Evolutionary conservation across 768 basidiomycete species (phyloP).

Genomic region (Tremella fuciformis): DNA sequence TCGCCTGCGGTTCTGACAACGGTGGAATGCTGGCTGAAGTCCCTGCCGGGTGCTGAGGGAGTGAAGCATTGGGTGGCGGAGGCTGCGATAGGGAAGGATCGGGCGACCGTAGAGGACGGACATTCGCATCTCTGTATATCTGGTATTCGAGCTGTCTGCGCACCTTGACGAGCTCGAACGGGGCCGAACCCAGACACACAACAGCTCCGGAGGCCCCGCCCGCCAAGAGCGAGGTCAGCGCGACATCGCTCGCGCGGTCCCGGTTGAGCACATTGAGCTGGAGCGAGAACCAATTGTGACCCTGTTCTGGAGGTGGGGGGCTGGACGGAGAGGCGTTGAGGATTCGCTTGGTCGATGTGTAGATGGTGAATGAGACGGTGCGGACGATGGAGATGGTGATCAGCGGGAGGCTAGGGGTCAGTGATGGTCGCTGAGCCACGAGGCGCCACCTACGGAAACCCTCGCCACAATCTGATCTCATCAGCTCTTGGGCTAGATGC

Average conservation of each 20-base stretch:
- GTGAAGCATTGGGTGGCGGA: slow-evolving; percentile 13
- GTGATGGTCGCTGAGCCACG: background rate
- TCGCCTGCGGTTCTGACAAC: background rate
- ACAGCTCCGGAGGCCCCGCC: slow-evolving; percentile 85
- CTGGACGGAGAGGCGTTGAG: slow-evolving; percentile 28
- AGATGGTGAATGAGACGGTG: slow-evolving; percentile 54
- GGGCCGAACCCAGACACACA: slow-evolving; percentile 84
- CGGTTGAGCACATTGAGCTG: slow-evolving; percentile 34
- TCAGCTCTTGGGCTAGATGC: background rate
- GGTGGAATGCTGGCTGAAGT: slow-evolving; percentile 19
- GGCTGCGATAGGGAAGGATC: slow-evolving; percentile 1
- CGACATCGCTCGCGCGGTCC: slow-evolving; percentile 60
- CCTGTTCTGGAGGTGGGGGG: background rate
- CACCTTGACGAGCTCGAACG: slow-evolving; percentile 95
- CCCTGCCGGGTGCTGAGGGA: slow-evolving; percentile 23
- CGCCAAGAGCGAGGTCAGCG: slow-evolving; percentile 72
- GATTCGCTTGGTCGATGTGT: slow-evolving; percentile 47
- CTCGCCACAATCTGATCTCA: slow-evolving; percentile 43
- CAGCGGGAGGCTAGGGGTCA: slow-evolving; percentile 67
- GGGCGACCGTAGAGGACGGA: too few species aligned
- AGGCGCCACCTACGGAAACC: slow-evolving; percentile 35
- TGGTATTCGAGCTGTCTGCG: slow-evolving; percentile 87
- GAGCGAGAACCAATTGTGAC: slow-evolving; percentile 24
- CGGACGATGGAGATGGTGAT: slow-evolving; percentile 95
- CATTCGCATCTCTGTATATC: slow-evolving; percentile 65